Evolutionary conservation across 805 yeast species (phyloP), one percentile per base, ranked within the genome.

Genomic region (Hanseniaspora lachancei): DNA sequence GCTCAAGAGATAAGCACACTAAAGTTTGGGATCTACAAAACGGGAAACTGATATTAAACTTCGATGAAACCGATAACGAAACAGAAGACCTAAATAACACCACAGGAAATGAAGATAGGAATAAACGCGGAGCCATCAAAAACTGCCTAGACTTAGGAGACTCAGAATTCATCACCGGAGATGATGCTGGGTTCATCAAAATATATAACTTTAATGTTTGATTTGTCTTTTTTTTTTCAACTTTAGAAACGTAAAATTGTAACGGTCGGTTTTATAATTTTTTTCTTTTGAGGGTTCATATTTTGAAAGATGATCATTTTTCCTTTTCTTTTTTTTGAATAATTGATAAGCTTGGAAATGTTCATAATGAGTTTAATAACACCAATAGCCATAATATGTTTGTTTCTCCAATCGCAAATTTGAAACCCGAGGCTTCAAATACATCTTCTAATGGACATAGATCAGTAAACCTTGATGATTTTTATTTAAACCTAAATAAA

Each of bases 1-100:
- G 97, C 1, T 89, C 96, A 1, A 97, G 93, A 65, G 98, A 93
- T 72, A 78, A 88, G 59, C 74, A 82, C 47, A 86, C 89, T 59
- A 93, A 93, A 67, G 86, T 93, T 7, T 93, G 98, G 98, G 98
- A 93, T 66, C 73, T 93, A 59, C 97, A 93, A 68, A 81, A 83
- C 61, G 97, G 98, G 21, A 83, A 84, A 65, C 89, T 97, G 68
- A 80, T 89, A 78, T 95, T 89, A 68, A 91, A 97, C 0, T 87
- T 88, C 70, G 83, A 84, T 2, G 91, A 89, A 20, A 34, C 24
- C 18, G 82, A 82, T 61, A 76, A 84, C 1, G 81, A 81, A 6
- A 68, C 75, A 23, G 47, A 40, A 23, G 40, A 49, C 13, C 68
- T 32, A 12, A 35, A 32, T 34, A 49, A 10, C 34, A 18, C n/a